These are phyloP conservation scores for Aspergillus sclerotioniger DNA, from an alignment of 495 filamentous ascomycete genomes.

Conservation along the genomic window DNA sequence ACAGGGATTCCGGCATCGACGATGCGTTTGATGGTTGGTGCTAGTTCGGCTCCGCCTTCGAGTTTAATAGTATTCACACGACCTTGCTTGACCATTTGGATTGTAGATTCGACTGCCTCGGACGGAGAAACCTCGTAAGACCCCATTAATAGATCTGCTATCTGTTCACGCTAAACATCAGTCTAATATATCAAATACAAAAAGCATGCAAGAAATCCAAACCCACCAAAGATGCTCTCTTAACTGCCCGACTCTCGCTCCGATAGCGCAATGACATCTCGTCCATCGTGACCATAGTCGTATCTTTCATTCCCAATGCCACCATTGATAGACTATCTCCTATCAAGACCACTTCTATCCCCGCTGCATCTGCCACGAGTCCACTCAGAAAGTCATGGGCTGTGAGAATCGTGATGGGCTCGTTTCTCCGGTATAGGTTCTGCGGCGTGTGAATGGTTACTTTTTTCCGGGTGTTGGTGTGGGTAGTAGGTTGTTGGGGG, in stretches of 20 bases:
- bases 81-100: conserved; percentile 86
- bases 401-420: conserved; percentile 93
- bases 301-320: too few species aligned
- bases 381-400: conserved; percentile 97
- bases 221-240: too few species aligned
- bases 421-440: conserved; percentile 70
- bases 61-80: conserved; percentile 86
- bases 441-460: conserved; percentile 76
- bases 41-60: conserved; percentile 88
- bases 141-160: conserved; percentile 95
- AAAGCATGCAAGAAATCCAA: too few species aligned
- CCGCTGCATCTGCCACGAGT: conserved; percentile 68
- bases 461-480: conserved; percentile 60
- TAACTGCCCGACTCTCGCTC: too few species aligned
- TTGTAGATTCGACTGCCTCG: conserved; percentile 80
- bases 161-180: too few species aligned
- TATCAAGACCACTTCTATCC: too few species aligned
- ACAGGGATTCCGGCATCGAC: conserved; percentile 91
- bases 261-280: too few species aligned
- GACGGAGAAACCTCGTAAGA: conserved; percentile 86
- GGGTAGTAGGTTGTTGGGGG: too few species aligned
- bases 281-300: too few species aligned
- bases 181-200: too few species aligned
- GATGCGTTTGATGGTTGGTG: conserved; percentile 80
- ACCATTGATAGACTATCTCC: too few species aligned